Evolutionary conservation across 2,329 filamentous ascomycete species (phyloP).

Genomic region (Aspergillus arachidicola): DNA sequence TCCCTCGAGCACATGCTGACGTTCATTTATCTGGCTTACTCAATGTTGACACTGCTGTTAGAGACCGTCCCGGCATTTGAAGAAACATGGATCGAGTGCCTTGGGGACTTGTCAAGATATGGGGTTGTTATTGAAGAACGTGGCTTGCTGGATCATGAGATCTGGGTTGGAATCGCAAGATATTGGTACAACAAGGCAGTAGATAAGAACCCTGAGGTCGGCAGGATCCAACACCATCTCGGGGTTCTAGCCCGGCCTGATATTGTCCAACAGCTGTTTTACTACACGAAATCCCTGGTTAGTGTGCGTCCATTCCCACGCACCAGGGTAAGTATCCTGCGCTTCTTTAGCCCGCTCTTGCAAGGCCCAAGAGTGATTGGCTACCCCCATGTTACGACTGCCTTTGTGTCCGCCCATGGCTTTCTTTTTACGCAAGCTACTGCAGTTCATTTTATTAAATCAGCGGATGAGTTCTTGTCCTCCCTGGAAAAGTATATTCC

Average conservation of each 20-base stretch:
- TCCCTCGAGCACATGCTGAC: constrained; percentile 87
- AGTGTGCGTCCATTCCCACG: constrained; percentile 58
- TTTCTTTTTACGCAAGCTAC: constrained; percentile 46
- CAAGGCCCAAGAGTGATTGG: constrained; percentile 38
- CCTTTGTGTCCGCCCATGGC: constrained; percentile 58
- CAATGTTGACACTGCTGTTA: constrained; percentile 83
- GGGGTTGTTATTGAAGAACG: constrained; percentile 90
- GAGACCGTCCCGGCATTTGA: constrained; percentile 83
- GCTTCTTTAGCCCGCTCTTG: constrained; percentile 56
- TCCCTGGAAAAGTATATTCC: constrained; percentile 52
- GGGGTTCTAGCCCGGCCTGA: constrained; percentile 67
- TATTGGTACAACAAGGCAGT: constrained; percentile 86
- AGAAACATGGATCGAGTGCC: constrained; percentile 90
- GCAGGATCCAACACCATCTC: constrained; percentile 83
- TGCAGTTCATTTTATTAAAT: constrained; percentile 41
- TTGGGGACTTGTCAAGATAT: constrained; percentile 84
- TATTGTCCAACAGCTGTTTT: constrained; percentile 60
- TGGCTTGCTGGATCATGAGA: constrained; percentile 72
- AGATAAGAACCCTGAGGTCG: constrained; percentile 72
- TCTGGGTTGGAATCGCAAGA: constrained; percentile 77
- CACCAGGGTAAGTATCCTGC: constrained; percentile 59
- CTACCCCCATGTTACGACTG: constrained; percentile 45
- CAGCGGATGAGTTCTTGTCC: constrained; percentile 44
- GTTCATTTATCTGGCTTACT: constrained; percentile 87
- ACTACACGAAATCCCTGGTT: constrained; percentile 61